A percentile compares a stretch with the other conserved stretches of the same genome.
These are phyloP conservation scores for Trametes sp. DNA, from an alignment of 1,284 basidiomycete species.

Conservation along the genomic window DNA sequence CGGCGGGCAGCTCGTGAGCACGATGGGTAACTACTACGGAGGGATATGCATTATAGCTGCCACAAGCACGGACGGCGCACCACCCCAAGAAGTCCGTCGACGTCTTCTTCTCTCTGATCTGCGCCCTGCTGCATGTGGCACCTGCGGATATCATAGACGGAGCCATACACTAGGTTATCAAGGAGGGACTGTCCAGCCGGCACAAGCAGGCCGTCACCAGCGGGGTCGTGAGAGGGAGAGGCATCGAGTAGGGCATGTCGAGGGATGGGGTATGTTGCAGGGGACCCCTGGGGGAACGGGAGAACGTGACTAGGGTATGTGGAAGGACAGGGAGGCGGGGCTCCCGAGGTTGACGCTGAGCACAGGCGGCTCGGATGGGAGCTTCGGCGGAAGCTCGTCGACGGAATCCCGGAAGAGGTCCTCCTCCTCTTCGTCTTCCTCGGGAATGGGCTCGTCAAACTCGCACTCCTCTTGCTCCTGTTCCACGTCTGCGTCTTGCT, in stretches of 20 bases:
- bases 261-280: neutral
- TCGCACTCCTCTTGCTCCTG: conserved; percentile 50
- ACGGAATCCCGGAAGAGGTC: conserved; percentile 31
- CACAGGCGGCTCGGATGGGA: conserved; percentile 32
- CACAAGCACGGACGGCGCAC: neutral
- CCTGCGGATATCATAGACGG: conserved; percentile 12
- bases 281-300: neutral
- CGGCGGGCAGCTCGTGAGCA: conserved; percentile 6
- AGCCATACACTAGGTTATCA: conserved; percentile 11
- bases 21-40: conserved; percentile 5
- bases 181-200: conserved; percentile 13
- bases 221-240: conserved; percentile 3
- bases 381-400: conserved; percentile 24
- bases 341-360: conserved; percentile 36
- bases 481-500: conserved; percentile 47
- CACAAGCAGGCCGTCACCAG: conserved; percentile 15
- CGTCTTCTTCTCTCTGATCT: neutral
- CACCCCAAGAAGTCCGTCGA: conserved; percentile 8
- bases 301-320: conserved; percentile 25
- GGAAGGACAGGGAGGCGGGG: conserved; percentile 35
- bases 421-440: conserved; percentile 55
- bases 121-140: neutral
- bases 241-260: neutral
- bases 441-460: conserved; percentile 55
- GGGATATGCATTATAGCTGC: conserved; percentile 8